A percentile compares a stretch with the other conserved stretches of the same genome.
These are phyloP conservation scores for Colletotrichum abscissum DNA, from an alignment of 2,329 filamentous ascomycete species.

Conservation along the genomic window DNA sequence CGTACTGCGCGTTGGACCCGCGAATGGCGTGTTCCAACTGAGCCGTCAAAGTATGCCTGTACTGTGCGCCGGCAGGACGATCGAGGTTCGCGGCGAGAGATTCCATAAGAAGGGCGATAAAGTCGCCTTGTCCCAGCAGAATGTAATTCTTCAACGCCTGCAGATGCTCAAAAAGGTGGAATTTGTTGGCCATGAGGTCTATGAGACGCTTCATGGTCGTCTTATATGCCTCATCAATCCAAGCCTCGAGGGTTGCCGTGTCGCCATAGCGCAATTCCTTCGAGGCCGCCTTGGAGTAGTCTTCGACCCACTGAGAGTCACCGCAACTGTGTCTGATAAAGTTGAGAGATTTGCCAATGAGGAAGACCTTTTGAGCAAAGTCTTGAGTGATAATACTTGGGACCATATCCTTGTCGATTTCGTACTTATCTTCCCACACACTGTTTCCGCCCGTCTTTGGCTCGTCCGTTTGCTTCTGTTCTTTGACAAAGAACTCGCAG, in stretches of 20 bases:
- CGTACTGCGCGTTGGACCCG: slow-evolving; percentile 96
- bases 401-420: slow-evolving; percentile 85
- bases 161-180: slow-evolving; percentile 93
- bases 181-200: slow-evolving; percentile 93
- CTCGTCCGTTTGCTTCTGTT: slow-evolving; percentile 72
- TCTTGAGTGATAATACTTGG: slow-evolving; percentile 93
- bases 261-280: slow-evolving; percentile 94
- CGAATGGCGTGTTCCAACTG: slow-evolving; percentile 97
- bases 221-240: slow-evolving; percentile 97
- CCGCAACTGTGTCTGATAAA: slow-evolving; percentile 97
- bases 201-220: slow-evolving; percentile 97
- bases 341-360: slow-evolving; percentile 97
- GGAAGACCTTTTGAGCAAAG: slow-evolving; percentile 94
- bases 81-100: slow-evolving; percentile 93
- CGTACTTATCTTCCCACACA: slow-evolving; percentile 98
- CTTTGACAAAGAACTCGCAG: slow-evolving; percentile 92
- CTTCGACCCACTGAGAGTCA: slow-evolving; percentile 94
- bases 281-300: slow-evolving; percentile 91
- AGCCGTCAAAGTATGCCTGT: slow-evolving; percentile 95
- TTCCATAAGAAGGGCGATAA: slow-evolving; percentile 97
- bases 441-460: slow-evolving; percentile 67
- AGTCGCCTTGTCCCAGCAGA: slow-evolving; percentile 93
- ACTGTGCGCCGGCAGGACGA: slow-evolving; percentile 94
- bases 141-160: slow-evolving; percentile 94
- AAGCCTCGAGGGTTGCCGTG: slow-evolving; percentile 88